Evolutionary conservation across 2,329 filamentous ascomycete species (phyloP).

Genomic region (Beauveria bassiana): DNA sequence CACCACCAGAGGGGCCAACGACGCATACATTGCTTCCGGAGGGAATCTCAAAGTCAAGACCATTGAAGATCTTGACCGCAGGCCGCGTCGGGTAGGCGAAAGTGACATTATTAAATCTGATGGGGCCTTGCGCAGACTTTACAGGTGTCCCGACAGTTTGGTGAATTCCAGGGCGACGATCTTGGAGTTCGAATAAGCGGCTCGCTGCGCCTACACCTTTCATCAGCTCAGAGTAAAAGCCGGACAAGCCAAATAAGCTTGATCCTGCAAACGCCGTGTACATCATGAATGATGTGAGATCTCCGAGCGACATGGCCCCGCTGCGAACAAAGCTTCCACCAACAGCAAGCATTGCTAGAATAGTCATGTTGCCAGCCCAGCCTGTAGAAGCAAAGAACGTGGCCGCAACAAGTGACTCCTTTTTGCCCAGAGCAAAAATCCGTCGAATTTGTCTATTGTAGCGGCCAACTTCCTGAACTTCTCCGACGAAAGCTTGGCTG

Average conservation of each 20-base stretch:
- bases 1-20: conserved; percentile 90
- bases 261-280: conserved; percentile 83
- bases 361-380: conserved; percentile 93
- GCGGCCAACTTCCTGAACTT: conserved; percentile 79
- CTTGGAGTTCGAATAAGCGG: conserved; percentile 90
- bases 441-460: conserved; percentile 90
- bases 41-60: conserved; percentile 82
- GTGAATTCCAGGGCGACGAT: conserved; percentile 78
- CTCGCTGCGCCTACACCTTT: conserved; percentile 97
- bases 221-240: conserved; percentile 98
- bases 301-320: conserved; percentile 81
- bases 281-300: conserved; percentile 96
- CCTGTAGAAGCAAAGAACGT: conserved; percentile 84
- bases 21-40: conserved; percentile 93
- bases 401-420: conserved; percentile 80
- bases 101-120: conserved; percentile 75
- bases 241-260: conserved; percentile 86
- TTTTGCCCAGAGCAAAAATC: conserved; percentile 83
- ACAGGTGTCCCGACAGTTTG: conserved; percentile 77
- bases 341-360: conserved; percentile 80
- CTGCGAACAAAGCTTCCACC: conserved; percentile 84
- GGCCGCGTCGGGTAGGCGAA: conserved; percentile 94
- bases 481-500: conserved; percentile 90
- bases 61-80: conserved; percentile 83
- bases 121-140: conserved; percentile 75